Base-by-base conservation (phyloP, 768 basidiomycete species). In the Lyophyllum decastes region DNA sequence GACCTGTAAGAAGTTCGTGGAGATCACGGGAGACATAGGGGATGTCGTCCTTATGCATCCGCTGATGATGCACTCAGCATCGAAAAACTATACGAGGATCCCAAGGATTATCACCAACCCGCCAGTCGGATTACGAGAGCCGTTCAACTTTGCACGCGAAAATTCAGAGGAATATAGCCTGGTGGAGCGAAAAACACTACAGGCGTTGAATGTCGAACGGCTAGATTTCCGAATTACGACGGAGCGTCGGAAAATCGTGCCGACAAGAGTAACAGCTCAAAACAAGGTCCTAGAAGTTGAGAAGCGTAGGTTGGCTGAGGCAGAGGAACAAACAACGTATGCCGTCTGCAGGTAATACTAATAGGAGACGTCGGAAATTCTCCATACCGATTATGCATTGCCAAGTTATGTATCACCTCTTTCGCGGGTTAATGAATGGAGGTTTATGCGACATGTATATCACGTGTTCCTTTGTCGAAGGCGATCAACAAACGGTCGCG, bases 61-160 rank as follows among this genome's bases (percentile, higher is more conserved):
- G 12, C 68, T 87, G 49, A 87, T 87, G 83, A 67, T 86, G 61
- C 87, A 87, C 63, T 82, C 84, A 12, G 85, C 85, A 11, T 82
- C 83, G 30, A 83, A 80, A 67, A 88, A 87, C 65, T 73, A 81
- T 61, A 70, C 80, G 40, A 80, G 86, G 24, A 69, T 77, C 19
- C 83, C 81, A 24, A 75, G 85, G 59, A 73, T 88, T 53, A 88
- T 88, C 66, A 86, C 85, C 44, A 88, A 88, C 61, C 86, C 86
- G 52, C 84, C 85, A 4, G 84, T 86, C 7, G 71, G 78, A 35
- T 70, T 86, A 50, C 77, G 74, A 50, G 72, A 79, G 57, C 84
- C 85, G 21, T 87, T 87, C 69, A 73, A 78, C 34, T 83, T 85
- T 61, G 63, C 74, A 40, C 71, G 80, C 43, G 73, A 71, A 25